Evolutionary conservation across 1,284 basidiomycete species (phyloP), one percentile per base, ranked within the genome.

Genomic region (Hymenochaete sp.): DNA sequence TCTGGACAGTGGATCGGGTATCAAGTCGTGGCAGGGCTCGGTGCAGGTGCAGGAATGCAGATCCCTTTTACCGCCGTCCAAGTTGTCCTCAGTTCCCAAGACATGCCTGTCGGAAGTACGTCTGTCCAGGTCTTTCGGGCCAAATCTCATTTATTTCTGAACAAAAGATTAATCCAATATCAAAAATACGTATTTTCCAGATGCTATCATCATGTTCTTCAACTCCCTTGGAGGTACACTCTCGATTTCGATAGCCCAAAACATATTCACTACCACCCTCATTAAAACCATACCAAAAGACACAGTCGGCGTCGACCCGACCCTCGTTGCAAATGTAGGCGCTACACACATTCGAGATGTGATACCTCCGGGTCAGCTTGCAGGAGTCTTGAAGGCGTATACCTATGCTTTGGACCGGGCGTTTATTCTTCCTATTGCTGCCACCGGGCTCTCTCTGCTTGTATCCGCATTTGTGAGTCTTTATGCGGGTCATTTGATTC

Each of bases 1-100:
- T 56, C 56, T 44, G 53, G 61, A 26, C 59, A 59, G 28, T 52
- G 70, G 37, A 61, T 67, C 39, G 69, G 68, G 0, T 70, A 57
- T 57, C 67, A 70, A 54, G 62, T 70, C 16, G 7, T 48, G 10
- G 27, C 47, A 6, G 42, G 35, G 11, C 22, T 39, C 1, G 47
- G 47, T 26, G 33, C 42, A 1, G 47, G 47, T 13, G 33, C 42
- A 13, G 41, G 47, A 21, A 33, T 43, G 6, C 47, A 48, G 24
- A 29, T 48, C 19, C 47, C 47, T 3, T 48, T 44, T 29, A 19
- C 38, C 10, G 47, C 42, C 32, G 33, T 48, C 6, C 47, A 48
- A 38, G 42, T 38, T 22, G 42, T 44, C 11, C 37, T 48, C 8
- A 38, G n/a, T 18, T 5, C 36, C 6, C 31, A 38, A 14, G 41